Conservation (phyloP, 129 eudicot genomes). For the Smallanthus sonchifolius region DNA sequence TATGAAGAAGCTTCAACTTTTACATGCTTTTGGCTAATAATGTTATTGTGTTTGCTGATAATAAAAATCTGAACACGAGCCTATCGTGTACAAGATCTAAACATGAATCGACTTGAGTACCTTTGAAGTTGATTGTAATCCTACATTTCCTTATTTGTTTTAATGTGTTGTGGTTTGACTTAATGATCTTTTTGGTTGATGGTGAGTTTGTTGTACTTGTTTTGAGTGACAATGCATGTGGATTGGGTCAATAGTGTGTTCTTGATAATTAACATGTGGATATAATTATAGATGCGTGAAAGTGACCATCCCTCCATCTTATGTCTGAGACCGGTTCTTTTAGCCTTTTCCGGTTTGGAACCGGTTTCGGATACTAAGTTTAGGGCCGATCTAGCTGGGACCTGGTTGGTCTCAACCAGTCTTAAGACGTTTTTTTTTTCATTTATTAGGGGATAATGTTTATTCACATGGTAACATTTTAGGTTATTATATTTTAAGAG, state of each 20-base stretch:
- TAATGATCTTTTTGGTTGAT: conserved; percentile 1
- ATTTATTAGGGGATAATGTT: no score
- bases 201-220: neutral
- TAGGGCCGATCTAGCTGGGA: neutral
- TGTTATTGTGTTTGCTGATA: neutral
- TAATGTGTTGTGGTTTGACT: neutral
- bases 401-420: neutral
- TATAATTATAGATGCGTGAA: no score
- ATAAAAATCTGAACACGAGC: conserved; percentile 13
- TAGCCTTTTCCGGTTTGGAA: neutral
- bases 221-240: neutral
- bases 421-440: neutral
- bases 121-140: neutral
- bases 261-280: no score
- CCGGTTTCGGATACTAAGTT: neutral
- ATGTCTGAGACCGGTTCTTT: neutral
- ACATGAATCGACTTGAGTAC: neutral
- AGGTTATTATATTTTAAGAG: no score
- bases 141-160: neutral
- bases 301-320: no score
- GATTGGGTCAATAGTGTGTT: neutral
- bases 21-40: conserved; percentile 12
- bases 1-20: conserved; percentile 18
- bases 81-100: neutral
- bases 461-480: no score